phyloP scores from a whole-genome alignment of 768 basidiomycete genomes.

The Tephrocybe sp. region DNA sequence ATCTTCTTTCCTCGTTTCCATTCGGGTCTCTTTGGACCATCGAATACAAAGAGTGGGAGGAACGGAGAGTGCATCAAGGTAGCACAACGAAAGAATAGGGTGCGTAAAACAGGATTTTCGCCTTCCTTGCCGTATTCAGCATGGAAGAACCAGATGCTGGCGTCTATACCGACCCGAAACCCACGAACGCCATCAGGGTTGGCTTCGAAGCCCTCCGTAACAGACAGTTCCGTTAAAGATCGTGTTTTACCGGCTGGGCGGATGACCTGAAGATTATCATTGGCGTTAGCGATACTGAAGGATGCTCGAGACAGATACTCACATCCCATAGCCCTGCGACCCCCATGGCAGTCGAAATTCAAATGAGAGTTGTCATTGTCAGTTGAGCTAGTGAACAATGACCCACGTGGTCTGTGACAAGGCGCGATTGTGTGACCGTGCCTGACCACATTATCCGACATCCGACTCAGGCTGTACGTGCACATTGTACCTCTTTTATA shows the following conservation, averaged over 20 bases:
- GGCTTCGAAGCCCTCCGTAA: conserved; percentile 71
- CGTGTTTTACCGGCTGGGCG: conserved; percentile 70
- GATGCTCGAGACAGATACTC: conserved; percentile 14
- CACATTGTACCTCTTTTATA: too few species aligned
- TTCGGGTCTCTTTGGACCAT: conserved; percentile 82
- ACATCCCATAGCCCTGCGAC: too few species aligned
- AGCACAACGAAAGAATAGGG: conserved; percentile 82
- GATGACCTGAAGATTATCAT: conserved; percentile 50
- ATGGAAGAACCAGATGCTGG: conserved; percentile 85
- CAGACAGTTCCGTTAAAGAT: conserved; percentile 76
- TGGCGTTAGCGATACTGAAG: conserved; percentile 17
- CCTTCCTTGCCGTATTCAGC: conserved; percentile 74
- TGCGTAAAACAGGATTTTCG: conserved; percentile 85
- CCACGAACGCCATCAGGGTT: conserved; percentile 68
- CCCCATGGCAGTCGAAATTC: too few species aligned
- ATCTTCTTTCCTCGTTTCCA: conserved; percentile 79
- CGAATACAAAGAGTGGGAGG: conserved; percentile 89
- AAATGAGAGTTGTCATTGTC: too few species aligned
- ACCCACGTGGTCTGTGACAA: too few species aligned
- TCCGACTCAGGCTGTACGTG: too few species aligned
- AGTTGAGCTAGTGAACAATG: too few species aligned
- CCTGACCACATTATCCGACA: too few species aligned
- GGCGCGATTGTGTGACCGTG: too few species aligned
- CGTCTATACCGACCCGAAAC: conserved; percentile 85
- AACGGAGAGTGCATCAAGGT: conserved; percentile 77